A percentile compares a stretch with the other conserved stretches of the same genome.
These are phyloP conservation scores for Mycena chlorophos DNA, from an alignment of 768 basidiomycete genomes.

Conservation along the genomic window DNA sequence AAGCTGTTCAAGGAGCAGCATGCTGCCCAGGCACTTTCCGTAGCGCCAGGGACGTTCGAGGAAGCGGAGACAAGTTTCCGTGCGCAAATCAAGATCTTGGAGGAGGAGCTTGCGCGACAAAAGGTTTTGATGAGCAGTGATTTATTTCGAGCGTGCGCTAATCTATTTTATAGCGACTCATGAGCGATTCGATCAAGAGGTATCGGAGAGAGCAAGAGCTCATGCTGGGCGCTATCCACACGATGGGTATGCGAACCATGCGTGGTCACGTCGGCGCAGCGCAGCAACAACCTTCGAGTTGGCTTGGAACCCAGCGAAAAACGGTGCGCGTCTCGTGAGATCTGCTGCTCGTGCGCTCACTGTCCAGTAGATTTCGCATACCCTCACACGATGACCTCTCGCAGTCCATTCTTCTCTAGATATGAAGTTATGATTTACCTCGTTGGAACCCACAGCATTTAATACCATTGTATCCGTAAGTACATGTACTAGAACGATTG, in stretches of 20 bases:
- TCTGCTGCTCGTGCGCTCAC: neutral
- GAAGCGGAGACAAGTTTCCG: slow-evolving; percentile 71
- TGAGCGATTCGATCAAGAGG: slow-evolving; percentile 54
- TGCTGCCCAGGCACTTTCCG: slow-evolving; percentile 50
- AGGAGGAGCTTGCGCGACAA: slow-evolving; percentile 60
- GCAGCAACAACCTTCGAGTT: slow-evolving; percentile 58
- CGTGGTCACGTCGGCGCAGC: slow-evolving; percentile 59
- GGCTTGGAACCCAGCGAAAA: slow-evolving; percentile 70
- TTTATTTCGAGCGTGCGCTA: slow-evolving; percentile 1
- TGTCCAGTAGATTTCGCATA: slow-evolving; percentile 14
- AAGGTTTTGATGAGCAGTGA: slow-evolving; percentile 42
- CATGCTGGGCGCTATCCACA: slow-evolving; percentile 77
- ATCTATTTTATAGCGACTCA: slow-evolving; percentile 42
- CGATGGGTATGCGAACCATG: slow-evolving; percentile 61
- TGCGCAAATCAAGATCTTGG: slow-evolving; percentile 62
- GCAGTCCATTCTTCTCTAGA: neutral
- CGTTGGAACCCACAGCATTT: slow-evolving; percentile 3
- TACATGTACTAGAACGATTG: slow-evolving; percentile 10
- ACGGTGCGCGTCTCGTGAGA: slow-evolving; percentile 29
- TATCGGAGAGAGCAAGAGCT: slow-evolving; percentile 79
- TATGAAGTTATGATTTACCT: neutral
- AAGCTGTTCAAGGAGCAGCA: slow-evolving; percentile 83
- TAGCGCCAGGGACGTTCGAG: slow-evolving; percentile 57
- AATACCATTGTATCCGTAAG: neutral
- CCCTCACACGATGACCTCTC: slow-evolving; percentile 8